Conservation (phyloP, 2,329 filamentous ascomycete genomes). For the Amauroascus niger region DNA sequence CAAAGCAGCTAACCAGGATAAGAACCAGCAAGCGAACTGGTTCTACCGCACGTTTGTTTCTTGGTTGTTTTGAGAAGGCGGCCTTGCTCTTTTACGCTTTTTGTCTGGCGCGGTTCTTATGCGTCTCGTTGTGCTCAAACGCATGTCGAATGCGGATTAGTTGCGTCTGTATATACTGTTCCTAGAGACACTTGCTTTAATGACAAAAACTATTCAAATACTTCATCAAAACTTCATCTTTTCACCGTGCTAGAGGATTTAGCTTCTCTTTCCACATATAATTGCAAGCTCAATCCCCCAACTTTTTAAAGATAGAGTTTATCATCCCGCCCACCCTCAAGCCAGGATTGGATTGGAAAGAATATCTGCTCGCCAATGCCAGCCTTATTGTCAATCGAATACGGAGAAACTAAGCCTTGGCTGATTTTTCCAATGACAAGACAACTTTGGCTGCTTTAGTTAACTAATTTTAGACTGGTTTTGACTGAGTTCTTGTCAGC, state of each 20-base stretch:
- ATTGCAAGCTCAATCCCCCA: no score
- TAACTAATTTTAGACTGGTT: no score
- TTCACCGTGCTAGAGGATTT: background rate
- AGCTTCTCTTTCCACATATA: background rate
- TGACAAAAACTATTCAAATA: background rate
- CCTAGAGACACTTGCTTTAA: background rate
- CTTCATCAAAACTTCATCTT: background rate
- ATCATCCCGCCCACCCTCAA: background rate
- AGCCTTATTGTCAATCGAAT: background rate
- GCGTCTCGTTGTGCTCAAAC: no score
- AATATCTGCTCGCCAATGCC: background rate
- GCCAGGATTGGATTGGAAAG: background rate
- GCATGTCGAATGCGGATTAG: background rate
- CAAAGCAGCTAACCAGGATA: conserved; percentile 62
- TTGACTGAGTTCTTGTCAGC: no score
- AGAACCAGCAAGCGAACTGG: conserved; percentile 34
- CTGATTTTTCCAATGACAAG: no score
- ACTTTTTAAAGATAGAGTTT: background rate
- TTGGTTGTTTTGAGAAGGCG: conserved; percentile 48
- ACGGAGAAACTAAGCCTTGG: background rate
- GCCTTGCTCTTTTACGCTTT: background rate
- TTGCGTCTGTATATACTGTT: background rate
- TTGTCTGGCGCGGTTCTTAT: no score
- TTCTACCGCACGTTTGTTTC: conserved; percentile 52
- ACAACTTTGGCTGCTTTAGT: no score